Evolutionary conservation across 1,284 basidiomycete genomes (phyloP), one percentile per base, ranked within the genome.

Genomic region (Tilletia horrida): DNA sequence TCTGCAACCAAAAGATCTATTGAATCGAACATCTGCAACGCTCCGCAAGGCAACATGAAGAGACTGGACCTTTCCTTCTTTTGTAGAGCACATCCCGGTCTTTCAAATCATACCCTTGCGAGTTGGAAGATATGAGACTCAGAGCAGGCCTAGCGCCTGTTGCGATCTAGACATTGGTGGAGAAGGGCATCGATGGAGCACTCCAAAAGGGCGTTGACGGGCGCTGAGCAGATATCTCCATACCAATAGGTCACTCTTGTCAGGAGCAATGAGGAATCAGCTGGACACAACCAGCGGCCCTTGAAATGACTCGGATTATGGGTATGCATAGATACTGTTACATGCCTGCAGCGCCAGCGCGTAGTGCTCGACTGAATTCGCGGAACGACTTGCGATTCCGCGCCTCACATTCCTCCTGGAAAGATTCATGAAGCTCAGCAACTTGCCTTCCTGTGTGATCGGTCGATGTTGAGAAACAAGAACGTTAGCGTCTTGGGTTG

Each of bases 41-140:
- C 35, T 40, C 35, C 6, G 35, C 35, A 40, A 40, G 35, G n/a
- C n/a, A 40, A 40, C 35, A 29, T 11, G 13, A 40, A 61, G 35
- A 35, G 66, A 70, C 63, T 42, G 48, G 59, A n/a, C 29, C 66
- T 57, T 55, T 23, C 63, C 42, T 57, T 23, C 45, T 47, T 66
- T 42, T 48, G 35, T 25, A 42, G n/a, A 70, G 69, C 57, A 25
- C 45, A 45, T 23, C 13, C 13, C 31, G 23, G 63, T 40, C n/a
- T 40, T 64, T 52, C 23, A 44, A 1, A 40, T 31, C 57, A 25
- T 64, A 11, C 23, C 35, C 21, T 21, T 62, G 2, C 16, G 7
- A n/a, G 18, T 27, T 45, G 23, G 50, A 7, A 40, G 1, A 14
- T n/a, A n/a, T n/a, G n/a, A n/a, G n/a, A n/a, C n/a, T n/a, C n/a